phyloP scores from a whole-genome alignment of 2,329 filamentous ascomycete genomes.

The Chaetothyriales sp. region DNA sequence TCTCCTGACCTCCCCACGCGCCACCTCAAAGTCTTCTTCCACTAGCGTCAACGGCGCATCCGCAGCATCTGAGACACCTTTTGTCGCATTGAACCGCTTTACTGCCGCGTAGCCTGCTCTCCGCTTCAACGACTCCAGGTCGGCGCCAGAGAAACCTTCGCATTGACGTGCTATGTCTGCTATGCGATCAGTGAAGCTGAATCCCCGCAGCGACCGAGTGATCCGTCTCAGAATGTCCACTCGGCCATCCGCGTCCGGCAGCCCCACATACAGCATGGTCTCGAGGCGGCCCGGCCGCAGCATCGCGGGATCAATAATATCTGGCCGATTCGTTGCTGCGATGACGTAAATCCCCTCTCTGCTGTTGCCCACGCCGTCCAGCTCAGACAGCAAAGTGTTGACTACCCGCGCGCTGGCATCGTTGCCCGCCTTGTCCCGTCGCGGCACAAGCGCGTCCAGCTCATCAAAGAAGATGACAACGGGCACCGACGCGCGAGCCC shows the following conservation, averaged over 20 bases:
- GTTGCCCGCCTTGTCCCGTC: conserved; percentile 61
- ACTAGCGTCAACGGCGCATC: conserved; percentile 1
- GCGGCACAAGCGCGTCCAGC: conserved; percentile 80
- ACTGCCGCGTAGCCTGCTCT: conserved; percentile 47
- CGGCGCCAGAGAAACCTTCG: conserved; percentile 61
- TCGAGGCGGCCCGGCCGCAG: conserved; percentile 80
- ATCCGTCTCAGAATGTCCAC: conserved; percentile 71
- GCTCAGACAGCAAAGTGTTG: conserved; percentile 85
- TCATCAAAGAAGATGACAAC: conserved; percentile 98
- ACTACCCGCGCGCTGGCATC: conserved; percentile 83
- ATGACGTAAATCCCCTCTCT: conserved; percentile 85
- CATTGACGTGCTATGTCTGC: conserved; percentile 58
- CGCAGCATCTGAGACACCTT: conserved; percentile 6
- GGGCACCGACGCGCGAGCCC: conserved; percentile 71
- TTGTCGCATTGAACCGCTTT: conserved; percentile 27
- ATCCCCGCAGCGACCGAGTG: conserved; percentile 33
- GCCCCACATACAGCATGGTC: conserved; percentile 74
- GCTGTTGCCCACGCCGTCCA: conserved; percentile 65
- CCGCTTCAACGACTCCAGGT: conserved; percentile 45
- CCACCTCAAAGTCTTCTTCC: conserved; percentile 12
- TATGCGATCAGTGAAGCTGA: conserved; percentile 42
- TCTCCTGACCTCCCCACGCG: conserved; percentile 11
- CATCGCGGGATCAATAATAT: conserved; percentile 95
- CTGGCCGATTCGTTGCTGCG: conserved; percentile 84
- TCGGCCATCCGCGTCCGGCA: conserved; percentile 65